Base-by-base conservation (phyloP, 495 filamentous ascomycete genomes). In the Bathelium albidoporum region DNA sequence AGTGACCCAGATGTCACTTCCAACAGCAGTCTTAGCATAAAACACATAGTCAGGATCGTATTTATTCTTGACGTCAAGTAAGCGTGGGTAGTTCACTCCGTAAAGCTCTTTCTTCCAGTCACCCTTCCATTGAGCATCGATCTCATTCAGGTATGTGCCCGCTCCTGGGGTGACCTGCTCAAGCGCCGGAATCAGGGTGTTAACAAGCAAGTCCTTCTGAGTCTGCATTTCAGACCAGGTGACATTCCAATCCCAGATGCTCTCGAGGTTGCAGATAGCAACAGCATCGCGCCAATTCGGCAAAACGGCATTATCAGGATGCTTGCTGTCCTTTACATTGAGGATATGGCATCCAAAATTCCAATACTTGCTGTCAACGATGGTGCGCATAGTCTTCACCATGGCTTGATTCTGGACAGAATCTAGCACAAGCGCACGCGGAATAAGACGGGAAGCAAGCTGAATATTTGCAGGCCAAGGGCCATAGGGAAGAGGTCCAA, bases 41-140 rank as follows among this genome's bases (percentile, higher is more conserved):
- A 86, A 85, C 32, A 82, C 66, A 43, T 71, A 66, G 12, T 72
- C 72, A 0, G 83, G 82, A 64, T 86, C 83, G 39, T 77, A 80
- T 62, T 73, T 77, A 53, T 71, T 68, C 78, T 86, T 85, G 58
- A 83, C 75, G 10, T 62, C 22, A 26, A 72, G 60, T 24, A 85
- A 70, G 0, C 64, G 69, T 0, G 59, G 32, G 62, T 83, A 84
- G 58, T 69, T 68, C 1, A 62, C 61, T 2, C 60, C 69, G 20
- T 70, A 62, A 11, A 67, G 62, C 7, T 58, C 62, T 24, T 66
- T 62, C 44, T 64, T 58, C 41, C 60, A 75, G 68, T 61, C n/a
- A 65, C 70, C 24, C 65, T 73, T 58, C 43, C 66, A 20, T 32
- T 79, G 80, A 67, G 60, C 39, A 69, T 70, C 62, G 0, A 64